Evolutionary conservation across 805 yeast genomes (phyloP), one percentile per base, ranked within the genome.

Genomic region (Lipomyces oligophaga): DNA sequence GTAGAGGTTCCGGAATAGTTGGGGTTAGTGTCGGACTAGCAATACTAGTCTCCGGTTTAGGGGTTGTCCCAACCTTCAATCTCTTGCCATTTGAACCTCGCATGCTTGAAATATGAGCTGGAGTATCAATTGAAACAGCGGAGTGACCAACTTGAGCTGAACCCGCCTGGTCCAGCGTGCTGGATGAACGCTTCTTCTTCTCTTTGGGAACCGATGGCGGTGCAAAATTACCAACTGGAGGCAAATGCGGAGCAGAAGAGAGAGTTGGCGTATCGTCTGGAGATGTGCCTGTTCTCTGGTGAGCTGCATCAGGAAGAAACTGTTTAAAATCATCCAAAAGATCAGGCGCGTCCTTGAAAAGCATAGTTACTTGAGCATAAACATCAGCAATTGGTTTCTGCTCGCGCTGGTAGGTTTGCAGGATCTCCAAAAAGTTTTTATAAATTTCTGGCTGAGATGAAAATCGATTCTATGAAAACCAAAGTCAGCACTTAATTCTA

Each of bases 321-420:
- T 88, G 89, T 65, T 89, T 88, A 68, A 93, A 93, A 63, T 94
- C 98, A 57, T 88, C 95, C 53, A 93, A 70, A 49, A 93, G 73
- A 61, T 93, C 99, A 0, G 97, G 97, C 10, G 96, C 95, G 59
- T 86, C 85, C 49, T 85, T 82, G 69, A 93, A 93, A 43, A 93
- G 72, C 5, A 80, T 74, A 1, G 96, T 84, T 2, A 93, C 96
- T 63, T 93, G 97, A 45, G 86, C 83, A 61, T 93, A 93, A 10
- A 93, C 98, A 62, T 93, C 97, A 41, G 86, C 82, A 43, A 93
- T 93, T 38, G 96, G 96, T 62, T 87, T 84, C 63, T 88, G 95
- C 62, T 90, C 98, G 55, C 95, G 80, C 70, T 93, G 98, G 64
- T 90, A 93, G 37, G 97, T 90, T 66, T 93, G 98, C 58, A 93